Percentiles rank a stretch among this genome's conserved stretches.
Evolutionary conservation across 805 yeast genomes (phyloP).

Genomic region (Saturnispora kantuleensis): DNA sequence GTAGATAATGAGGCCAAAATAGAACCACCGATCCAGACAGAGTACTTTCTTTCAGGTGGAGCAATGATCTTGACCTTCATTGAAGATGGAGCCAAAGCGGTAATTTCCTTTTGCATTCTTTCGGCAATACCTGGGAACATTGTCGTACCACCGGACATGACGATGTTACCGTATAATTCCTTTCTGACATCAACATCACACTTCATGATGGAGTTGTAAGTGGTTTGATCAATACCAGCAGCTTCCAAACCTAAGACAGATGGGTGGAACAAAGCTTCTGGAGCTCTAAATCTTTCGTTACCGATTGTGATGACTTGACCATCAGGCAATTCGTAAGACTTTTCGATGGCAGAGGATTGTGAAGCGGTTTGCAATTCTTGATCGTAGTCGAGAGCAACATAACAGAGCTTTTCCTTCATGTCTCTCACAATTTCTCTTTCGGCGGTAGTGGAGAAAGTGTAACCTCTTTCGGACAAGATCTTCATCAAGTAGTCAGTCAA

Average conservation of each 20-base stretch:
- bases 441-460: slow-evolving; percentile 97
- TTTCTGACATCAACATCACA: slow-evolving; percentile 98
- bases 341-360: slow-evolving; percentile 95
- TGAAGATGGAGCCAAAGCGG: slow-evolving; percentile 98
- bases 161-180: slow-evolving; percentile 98
- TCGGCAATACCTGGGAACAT: slow-evolving; percentile 99
- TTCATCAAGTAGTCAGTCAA: slow-evolving; percentile 98
- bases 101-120: slow-evolving; percentile 99
- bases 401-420: slow-evolving; percentile 97
- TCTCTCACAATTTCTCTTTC: slow-evolving; percentile 94
- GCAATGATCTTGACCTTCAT: slow-evolving; percentile 99
- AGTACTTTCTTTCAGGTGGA: slow-evolving; percentile 98
- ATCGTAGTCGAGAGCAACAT: slow-evolving; percentile 97
- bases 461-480: slow-evolving; percentile 97
- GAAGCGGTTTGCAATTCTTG: slow-evolving; percentile 99
- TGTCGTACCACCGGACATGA: slow-evolving; percentile 99
- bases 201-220: slow-evolving; percentile 91
- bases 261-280: slow-evolving; percentile 99
- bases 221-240: slow-evolving; percentile 98
- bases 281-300: slow-evolving; percentile 99
- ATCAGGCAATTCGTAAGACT: slow-evolving; percentile 98
- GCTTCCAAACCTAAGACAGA: slow-evolving; percentile 82
- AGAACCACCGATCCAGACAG: slow-evolving; percentile 99
- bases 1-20: slow-evolving; percentile 97
- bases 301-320: slow-evolving; percentile 99